Evolutionary conservation across 1,139 yeast species (phyloP).

Genomic region (Debaryomyces fabryi): DNA sequence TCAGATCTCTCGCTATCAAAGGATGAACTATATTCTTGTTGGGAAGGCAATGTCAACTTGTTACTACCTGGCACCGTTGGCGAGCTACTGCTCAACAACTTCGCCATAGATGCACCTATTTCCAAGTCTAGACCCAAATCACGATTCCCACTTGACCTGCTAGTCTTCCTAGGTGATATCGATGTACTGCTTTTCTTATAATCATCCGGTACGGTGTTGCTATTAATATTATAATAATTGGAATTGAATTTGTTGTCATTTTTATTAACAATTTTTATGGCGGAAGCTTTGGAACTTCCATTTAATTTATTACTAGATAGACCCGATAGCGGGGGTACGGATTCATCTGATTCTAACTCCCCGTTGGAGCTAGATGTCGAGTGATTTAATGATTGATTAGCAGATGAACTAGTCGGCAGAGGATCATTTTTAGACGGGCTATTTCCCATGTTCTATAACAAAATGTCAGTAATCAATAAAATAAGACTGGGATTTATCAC

Average conservation of each 20-base stretch:
- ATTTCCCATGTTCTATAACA: slow-evolving; percentile 49
- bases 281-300: slow-evolving; percentile 18
- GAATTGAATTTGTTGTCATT: slow-evolving; percentile 14
- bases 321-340: slow-evolving; percentile 50
- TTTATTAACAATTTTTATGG: slow-evolving; percentile 18
- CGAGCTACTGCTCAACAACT: slow-evolving; percentile 30
- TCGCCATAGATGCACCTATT: slow-evolving; percentile 51
- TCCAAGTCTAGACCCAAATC: slow-evolving; percentile 39
- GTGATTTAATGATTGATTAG: slow-evolving; percentile 16
- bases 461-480: neutral
- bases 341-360: slow-evolving; percentile 49
- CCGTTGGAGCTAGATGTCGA: slow-evolving; percentile 26
- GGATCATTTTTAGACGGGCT: slow-evolving; percentile 61
- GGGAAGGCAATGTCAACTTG: slow-evolving; percentile 5
- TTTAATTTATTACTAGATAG: slow-evolving; percentile 16
- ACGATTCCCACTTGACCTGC: slow-evolving; percentile 1
- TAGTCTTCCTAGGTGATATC: neutral
- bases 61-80: slow-evolving; percentile 1
- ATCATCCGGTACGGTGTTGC: slow-evolving; percentile 10
- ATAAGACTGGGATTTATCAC: neutral
- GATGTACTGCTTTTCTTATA: slow-evolving; percentile 5
- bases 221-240: slow-evolving; percentile 17
- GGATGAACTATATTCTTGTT: slow-evolving; percentile 32
- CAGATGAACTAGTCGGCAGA: slow-evolving; percentile 43
- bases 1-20: slow-evolving; percentile 36